phyloP scores from a whole-genome alignment of 805 yeast species.

The Candida morakotiae region DNA sequence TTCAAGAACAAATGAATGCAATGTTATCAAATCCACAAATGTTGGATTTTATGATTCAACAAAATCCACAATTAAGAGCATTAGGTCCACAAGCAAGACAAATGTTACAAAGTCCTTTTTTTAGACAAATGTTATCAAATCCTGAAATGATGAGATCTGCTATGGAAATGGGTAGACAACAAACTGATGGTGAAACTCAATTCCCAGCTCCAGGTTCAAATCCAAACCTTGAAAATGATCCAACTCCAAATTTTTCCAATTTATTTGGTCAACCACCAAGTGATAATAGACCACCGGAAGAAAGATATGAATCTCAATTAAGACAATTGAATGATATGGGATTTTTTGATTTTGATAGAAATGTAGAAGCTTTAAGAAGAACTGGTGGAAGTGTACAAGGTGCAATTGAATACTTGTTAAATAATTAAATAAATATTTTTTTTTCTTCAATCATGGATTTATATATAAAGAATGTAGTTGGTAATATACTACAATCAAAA shows the following conservation, averaged over 20 bases:
- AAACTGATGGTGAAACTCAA: conserved; percentile 32
- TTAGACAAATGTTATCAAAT: conserved; percentile 66
- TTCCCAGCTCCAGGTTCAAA: conserved; percentile 11
- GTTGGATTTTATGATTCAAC: conserved; percentile 76
- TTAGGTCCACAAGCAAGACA: conserved; percentile 90
- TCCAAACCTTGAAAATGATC: conserved; percentile 7
- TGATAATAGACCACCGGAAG: conserved; percentile 45
- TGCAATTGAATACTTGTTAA: conserved; percentile 80
- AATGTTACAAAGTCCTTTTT: conserved; percentile 77
- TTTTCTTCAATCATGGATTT: conserved; percentile 6
- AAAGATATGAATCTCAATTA: conserved; percentile 39
- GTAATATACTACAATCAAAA: conserved; percentile 11
- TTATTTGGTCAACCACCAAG: conserved; percentile 38
- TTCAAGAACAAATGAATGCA: conserved; percentile 77
- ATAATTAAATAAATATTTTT: conserved; percentile 8
- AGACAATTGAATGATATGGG: conserved; percentile 48
- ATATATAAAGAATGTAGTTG: conserved; percentile 7
- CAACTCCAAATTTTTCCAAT: conserved; percentile 34
- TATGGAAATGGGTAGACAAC: conserved; percentile 65
- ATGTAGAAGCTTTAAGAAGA: conserved; percentile 87
- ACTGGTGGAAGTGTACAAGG: conserved; percentile 98
- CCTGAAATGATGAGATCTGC: conserved; percentile 83
- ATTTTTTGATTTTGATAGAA: conserved; percentile 89
- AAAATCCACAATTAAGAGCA: conserved; percentile 76
- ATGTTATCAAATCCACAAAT: conserved; percentile 85